Percentiles rank a stretch among this genome's conserved stretches.
phyloP scores from a whole-genome alignment of 768 basidiomycete species.

The Floccularia luteovirens region DNA sequence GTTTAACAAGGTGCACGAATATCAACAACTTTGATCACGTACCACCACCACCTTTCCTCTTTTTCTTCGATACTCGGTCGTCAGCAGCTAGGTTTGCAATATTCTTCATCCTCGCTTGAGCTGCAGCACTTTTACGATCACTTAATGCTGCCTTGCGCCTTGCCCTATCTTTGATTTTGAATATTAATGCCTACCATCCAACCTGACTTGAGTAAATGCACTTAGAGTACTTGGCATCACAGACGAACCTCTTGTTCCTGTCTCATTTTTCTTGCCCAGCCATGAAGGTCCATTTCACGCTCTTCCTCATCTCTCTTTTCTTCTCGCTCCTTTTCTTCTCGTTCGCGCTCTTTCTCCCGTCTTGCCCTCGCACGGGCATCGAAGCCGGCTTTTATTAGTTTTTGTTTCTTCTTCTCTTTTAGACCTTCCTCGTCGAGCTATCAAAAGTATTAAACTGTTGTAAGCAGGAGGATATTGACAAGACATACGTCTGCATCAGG shows the following conservation, averaged over 20 bases:
- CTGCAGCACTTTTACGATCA: constrained; percentile 91
- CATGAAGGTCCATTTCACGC: constrained; percentile 58
- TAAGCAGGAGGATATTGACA: background rate
- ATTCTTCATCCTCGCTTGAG: constrained; percentile 93
- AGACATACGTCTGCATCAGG: constrained; percentile 78
- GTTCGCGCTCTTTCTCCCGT: constrained; percentile 84
- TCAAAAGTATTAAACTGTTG: background rate
- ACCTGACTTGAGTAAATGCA: constrained; percentile 1
- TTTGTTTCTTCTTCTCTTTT: constrained; percentile 94
- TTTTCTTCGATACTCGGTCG: constrained; percentile 75
- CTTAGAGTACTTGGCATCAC: too few species aligned
- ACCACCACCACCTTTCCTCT: constrained; percentile 80
- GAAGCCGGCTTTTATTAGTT: constrained; percentile 86
- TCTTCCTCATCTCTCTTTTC: constrained; percentile 77
- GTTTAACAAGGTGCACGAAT: constrained; percentile 1
- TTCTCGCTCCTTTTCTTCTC: constrained; percentile 58
- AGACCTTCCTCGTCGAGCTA: constrained; percentile 85
- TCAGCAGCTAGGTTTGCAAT: constrained; percentile 91
- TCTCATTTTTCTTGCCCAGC: constrained; percentile 70
- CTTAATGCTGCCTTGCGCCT: constrained; percentile 73
- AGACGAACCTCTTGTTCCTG: constrained; percentile 83
- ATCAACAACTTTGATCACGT: constrained; percentile 11
- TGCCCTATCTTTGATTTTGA: constrained; percentile 77
- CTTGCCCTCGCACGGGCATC: constrained; percentile 82
- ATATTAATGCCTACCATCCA: constrained; percentile 58